Base-by-base conservation (phyloP, 202 grass and related monocot genomes). In the Cymbopogon flexuosus region DNA sequence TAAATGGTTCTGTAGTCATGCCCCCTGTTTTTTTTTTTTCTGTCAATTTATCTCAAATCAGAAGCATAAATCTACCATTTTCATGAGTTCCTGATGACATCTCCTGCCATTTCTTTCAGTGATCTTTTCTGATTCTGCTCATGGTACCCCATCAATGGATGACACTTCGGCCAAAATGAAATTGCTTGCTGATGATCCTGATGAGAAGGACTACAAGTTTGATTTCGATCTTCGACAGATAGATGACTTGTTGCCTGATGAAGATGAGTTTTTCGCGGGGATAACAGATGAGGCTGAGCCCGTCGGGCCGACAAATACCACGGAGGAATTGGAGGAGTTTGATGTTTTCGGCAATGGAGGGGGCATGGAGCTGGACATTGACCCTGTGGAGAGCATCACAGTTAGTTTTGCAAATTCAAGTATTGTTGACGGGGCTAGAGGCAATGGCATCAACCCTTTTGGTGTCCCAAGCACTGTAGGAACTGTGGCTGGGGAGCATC, bases 321-420 rank as follows among this genome's bases (percentile, higher is more conserved):
- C 24, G 0, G 92, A 95, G 49, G 96, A 99, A 42, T 19, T 85
- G 47, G 96, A 99, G 34, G 96, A 99, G 40, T 94, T 91, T 76
- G 92, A 99, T 85, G 72, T 96, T 23, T 99, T 99, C 76, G 92
- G 83, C 8, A 99, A 46, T 10, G 81, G 80, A 78, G 96, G 96
- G 21, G 96, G 96, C 11, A 91, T 99, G 89, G 96, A 98, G 76
- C 65, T 98, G 70, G 96, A 98, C 66, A 72, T 81, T 7, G 90
- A 99, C 77, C 83, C 85, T 54, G 57, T 87, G 21, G 96, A 99
- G 2, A 78, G 86, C n/a, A 85, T 99, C 65, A 99, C 87, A 12
- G 47, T 76, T 79, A 68, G 87, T 68, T 79, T 93, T 34, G 85
- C 85, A 18, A 93, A 82, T 76, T 51, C 84, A 30, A 87, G 30